phyloP scores from a whole-genome alignment of 2,329 filamentous ascomycete genomes.

The Neopestalotiopsis sp. region DNA sequence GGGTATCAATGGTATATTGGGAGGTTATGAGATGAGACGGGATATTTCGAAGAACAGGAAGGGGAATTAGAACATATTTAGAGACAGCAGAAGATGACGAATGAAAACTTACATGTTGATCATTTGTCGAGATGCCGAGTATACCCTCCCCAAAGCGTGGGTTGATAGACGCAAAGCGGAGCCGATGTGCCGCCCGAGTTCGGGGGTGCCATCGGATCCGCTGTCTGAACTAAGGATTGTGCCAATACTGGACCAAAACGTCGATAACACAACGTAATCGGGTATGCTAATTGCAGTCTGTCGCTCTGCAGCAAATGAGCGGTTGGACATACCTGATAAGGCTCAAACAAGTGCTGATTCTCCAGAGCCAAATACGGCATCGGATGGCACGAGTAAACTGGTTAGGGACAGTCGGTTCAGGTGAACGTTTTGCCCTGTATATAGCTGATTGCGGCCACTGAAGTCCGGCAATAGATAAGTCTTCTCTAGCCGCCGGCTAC shows the following conservation, averaged over 20 bases:
- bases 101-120: background rate
- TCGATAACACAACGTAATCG: slow-evolving; percentile 9
- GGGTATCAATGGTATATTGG: background rate
- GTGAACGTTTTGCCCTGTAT: too few relatives aligned
- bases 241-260: background rate
- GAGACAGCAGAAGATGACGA: background rate
- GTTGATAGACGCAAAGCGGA: background rate
- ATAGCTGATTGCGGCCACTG: too few relatives aligned
- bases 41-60: background rate
- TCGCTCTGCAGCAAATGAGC: background rate
- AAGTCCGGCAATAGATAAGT: too few relatives aligned
- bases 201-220: slow-evolving; percentile 5
- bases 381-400: background rate
- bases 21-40: background rate
- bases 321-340: slow-evolving; percentile 12
- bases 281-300: slow-evolving; percentile 1
- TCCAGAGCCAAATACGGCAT: background rate
- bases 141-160: background rate
- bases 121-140: background rate
- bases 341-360: background rate
- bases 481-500: too few relatives aligned
- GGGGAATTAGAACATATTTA: background rate
- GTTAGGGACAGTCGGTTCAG: too few relatives aligned
- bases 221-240: slow-evolving; percentile 1
- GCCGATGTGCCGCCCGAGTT: slow-evolving; percentile 7